Percentiles rank a stretch among this genome's conserved stretches.
phyloP scores from a whole-genome alignment of 495 filamentous ascomycete species.

The Parachaetomium inaequale region DNA sequence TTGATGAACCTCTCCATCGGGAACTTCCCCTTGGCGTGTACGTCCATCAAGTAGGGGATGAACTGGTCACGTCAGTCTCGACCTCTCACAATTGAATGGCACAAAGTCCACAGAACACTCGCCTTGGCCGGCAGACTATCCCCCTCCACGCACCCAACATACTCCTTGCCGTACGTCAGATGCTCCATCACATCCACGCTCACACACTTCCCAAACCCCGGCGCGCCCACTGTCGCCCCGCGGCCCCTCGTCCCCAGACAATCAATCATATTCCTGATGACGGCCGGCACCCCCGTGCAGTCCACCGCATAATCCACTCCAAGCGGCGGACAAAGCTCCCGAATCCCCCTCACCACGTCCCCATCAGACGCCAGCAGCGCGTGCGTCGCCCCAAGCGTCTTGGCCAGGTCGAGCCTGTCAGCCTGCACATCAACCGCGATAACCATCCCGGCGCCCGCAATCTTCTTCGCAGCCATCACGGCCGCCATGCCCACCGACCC shows the following conservation, averaged over 20 bases:
- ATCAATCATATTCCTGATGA: slow-evolving; percentile 36
- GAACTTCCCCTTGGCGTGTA: slow-evolving; percentile 43
- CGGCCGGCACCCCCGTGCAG: slow-evolving; percentile 37
- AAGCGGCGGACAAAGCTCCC: slow-evolving; percentile 24
- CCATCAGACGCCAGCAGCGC: slow-evolving; percentile 25
- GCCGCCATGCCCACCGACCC: slow-evolving; percentile 70
- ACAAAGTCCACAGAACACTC: background rate
- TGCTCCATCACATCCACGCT: slow-evolving; percentile 28
- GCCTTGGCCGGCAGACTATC: slow-evolving; percentile 28
- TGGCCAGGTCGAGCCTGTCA: slow-evolving; percentile 57
- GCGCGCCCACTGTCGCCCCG: slow-evolving; percentile 44
- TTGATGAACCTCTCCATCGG: slow-evolving; percentile 39
- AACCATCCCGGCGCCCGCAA: slow-evolving; percentile 36
- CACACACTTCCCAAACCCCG: slow-evolving; percentile 28
- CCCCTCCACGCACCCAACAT: slow-evolving; percentile 32
- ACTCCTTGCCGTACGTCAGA: slow-evolving; percentile 34
- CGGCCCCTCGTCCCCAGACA: slow-evolving; percentile 37
- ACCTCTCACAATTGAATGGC: background rate
- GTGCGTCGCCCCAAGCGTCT: slow-evolving; percentile 53
- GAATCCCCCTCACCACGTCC: slow-evolving; percentile 31
- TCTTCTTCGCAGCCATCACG: slow-evolving; percentile 40
- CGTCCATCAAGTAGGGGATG: slow-evolving; percentile 38
- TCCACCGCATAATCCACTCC: slow-evolving; percentile 42
- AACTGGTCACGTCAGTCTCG: slow-evolving; percentile 35
- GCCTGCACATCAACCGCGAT: slow-evolving; percentile 64